Evolutionary conservation across 345 rosid species (phyloP).

Genomic region (Aethionema arabicum): DNA sequence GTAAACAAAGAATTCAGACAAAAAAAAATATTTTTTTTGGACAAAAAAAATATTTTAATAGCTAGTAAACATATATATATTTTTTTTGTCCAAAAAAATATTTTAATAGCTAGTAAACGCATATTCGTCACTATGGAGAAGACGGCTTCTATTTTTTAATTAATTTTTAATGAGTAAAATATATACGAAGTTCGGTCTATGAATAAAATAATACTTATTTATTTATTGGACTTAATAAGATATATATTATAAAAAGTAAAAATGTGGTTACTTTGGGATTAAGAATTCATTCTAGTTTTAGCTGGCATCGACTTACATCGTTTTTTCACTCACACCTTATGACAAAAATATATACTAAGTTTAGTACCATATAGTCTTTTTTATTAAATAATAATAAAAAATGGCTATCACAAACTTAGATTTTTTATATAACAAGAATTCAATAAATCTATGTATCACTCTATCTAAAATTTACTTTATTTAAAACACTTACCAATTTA

Average conservation of each 20-base stretch:
- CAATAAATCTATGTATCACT: too few relatives aligned
- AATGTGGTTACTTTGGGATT: not conserved
- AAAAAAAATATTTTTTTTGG: too few relatives aligned
- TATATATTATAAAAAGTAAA: not conserved
- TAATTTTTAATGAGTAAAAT: not conserved
- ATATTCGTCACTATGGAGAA: conserved; percentile 29
- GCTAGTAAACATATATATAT: conserved; percentile 23
- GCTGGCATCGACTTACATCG: not conserved
- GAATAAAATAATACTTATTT: too few relatives aligned
- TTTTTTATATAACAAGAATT: too few relatives aligned
- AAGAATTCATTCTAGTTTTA: conserved; percentile 7
- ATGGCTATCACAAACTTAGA: too few relatives aligned
- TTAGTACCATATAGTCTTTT: not conserved
- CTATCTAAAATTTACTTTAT: too few relatives aligned
- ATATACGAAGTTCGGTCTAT: not conserved
- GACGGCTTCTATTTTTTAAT: not conserved
- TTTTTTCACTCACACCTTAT: conserved; percentile 6
- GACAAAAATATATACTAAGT: not conserved
- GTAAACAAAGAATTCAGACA: conserved; percentile 19
- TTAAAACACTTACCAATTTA: too few relatives aligned
- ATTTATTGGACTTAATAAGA: too few relatives aligned
- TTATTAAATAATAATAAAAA: not conserved
- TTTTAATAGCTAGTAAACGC: conserved; percentile 14
- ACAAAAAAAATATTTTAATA: too few relatives aligned
- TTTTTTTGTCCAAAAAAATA: too few relatives aligned